phyloP scores from a whole-genome alignment of 108 stramenopile species.

The Cyclotella sp. region DNA sequence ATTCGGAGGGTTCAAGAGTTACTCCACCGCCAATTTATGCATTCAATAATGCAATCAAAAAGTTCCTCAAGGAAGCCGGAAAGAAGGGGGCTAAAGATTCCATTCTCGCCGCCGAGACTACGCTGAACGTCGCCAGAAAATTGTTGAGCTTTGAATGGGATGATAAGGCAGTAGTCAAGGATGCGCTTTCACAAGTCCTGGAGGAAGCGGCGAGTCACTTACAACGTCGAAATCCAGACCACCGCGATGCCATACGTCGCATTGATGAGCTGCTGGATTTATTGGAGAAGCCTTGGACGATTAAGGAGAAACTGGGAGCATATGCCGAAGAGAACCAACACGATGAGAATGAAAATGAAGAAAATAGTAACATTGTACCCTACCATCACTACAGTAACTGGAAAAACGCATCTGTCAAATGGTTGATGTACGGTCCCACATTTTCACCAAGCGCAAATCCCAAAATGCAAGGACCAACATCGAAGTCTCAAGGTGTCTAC shows the following conservation, averaged over 20 bases:
- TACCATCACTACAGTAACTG: constrained; percentile 28
- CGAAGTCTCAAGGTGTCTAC: constrained; percentile 46
- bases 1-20: not conserved
- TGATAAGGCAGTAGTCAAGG: constrained; percentile 22
- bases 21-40: constrained; percentile 9
- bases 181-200: constrained; percentile 9
- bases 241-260: constrained; percentile 25
- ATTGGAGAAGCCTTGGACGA: constrained; percentile 35
- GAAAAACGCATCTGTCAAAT: constrained; percentile 19
- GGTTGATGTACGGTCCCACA: constrained; percentile 13
- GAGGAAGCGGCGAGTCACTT: constrained; percentile 15
- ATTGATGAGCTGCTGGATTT: constrained; percentile 23
- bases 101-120: constrained; percentile 29
- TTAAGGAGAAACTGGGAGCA: constrained; percentile 19
- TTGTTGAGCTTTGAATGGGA: constrained; percentile 32
- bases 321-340: not conserved
- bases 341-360: not conserved
- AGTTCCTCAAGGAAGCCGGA: constrained; percentile 21
- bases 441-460: constrained; percentile 27
- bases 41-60: not conserved
- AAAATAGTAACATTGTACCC: constrained; percentile 1
- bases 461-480: constrained; percentile 26
- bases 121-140: constrained; percentile 24
- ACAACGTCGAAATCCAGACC: constrained; percentile 21
- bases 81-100: constrained; percentile 11